Evolutionary conservation across 345 rosid species (phyloP).

Genomic region (Moringa oleifera): DNA sequence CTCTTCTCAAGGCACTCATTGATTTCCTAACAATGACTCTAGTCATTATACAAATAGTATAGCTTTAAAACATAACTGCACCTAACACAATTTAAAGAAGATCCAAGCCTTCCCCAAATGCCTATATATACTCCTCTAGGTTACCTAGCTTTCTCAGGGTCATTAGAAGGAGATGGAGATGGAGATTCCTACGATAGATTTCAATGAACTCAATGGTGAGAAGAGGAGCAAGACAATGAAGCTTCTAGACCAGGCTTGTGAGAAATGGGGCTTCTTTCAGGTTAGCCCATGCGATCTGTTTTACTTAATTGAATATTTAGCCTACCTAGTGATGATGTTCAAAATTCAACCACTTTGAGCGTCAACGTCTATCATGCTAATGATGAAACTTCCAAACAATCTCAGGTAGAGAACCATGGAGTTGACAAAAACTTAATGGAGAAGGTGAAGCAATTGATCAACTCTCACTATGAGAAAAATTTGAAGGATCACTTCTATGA

Average conservation of each 20-base stretch:
- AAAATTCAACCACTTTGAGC: no score
- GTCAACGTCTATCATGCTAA: no score
- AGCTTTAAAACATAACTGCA: slow-evolving; percentile 12
- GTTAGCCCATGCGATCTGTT: no score
- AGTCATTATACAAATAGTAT: slow-evolving; percentile 13
- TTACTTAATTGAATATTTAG: no score
- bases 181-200: slow-evolving; percentile 68
- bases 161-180: slow-evolving; percentile 25
- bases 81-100: not conserved
- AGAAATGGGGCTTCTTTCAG: slow-evolving; percentile 87
- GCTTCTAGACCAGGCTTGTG: slow-evolving; percentile 71
- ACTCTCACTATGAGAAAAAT: slow-evolving; percentile 58
- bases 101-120: not conserved
- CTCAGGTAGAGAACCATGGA: slow-evolving; percentile 85
- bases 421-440: slow-evolving; percentile 61
- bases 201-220: slow-evolving; percentile 58
- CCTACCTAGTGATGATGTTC: no score
- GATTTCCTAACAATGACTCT: slow-evolving; percentile 7
- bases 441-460: slow-evolving; percentile 66
- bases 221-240: slow-evolving; percentile 54
- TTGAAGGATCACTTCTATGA: slow-evolving; percentile 57
- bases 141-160: slow-evolving; percentile 19
- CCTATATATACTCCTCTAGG: slow-evolving; percentile 36
- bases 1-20: slow-evolving; percentile 10
- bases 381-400: not conserved